These are phyloP conservation scores for Polyplosphaeria fusca DNA, from an alignment of 495 filamentous ascomycete species.

Conservation along the genomic window DNA sequence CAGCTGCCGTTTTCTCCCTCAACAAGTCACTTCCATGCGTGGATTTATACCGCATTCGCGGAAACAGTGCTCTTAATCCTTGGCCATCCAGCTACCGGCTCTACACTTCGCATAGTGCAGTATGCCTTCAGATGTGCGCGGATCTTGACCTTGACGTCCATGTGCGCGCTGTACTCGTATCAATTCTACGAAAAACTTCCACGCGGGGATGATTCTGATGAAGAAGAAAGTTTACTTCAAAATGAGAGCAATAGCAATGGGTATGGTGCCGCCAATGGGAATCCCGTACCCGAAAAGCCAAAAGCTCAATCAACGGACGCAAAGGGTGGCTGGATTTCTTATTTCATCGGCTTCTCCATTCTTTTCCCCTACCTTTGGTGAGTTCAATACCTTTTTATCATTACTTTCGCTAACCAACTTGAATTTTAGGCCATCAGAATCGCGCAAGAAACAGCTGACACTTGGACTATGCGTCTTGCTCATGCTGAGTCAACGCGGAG, in stretches of 20 bases:
- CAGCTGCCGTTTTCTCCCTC: background rate
- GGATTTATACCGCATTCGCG: background rate
- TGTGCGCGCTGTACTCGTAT: background rate
- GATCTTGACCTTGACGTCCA: background rate
- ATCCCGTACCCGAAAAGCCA: too few relatives aligned
- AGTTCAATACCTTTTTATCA: background rate
- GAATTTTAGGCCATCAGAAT: background rate
- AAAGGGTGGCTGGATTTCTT: constrained; percentile 14
- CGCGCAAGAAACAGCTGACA: background rate
- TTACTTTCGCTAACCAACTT: too few relatives aligned
- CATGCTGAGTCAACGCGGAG: constrained; percentile 1
- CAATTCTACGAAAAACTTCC: background rate
- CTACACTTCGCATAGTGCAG: background rate
- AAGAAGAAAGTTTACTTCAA: background rate
- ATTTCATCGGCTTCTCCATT: constrained; percentile 10
- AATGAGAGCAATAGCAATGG: too few relatives aligned
- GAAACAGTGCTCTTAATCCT: background rate
- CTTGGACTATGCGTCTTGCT: background rate
- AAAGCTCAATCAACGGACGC: background rate
- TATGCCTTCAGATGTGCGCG: background rate
- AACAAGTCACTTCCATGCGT: background rate
- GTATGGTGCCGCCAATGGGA: too few relatives aligned
- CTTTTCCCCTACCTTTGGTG: constrained; percentile 16
- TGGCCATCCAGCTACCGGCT: too few relatives aligned
- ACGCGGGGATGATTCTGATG: background rate